These are phyloP conservation scores for Blastomyces silverae DNA, from an alignment of 2,329 filamentous ascomycete species.

Conservation along the genomic window DNA sequence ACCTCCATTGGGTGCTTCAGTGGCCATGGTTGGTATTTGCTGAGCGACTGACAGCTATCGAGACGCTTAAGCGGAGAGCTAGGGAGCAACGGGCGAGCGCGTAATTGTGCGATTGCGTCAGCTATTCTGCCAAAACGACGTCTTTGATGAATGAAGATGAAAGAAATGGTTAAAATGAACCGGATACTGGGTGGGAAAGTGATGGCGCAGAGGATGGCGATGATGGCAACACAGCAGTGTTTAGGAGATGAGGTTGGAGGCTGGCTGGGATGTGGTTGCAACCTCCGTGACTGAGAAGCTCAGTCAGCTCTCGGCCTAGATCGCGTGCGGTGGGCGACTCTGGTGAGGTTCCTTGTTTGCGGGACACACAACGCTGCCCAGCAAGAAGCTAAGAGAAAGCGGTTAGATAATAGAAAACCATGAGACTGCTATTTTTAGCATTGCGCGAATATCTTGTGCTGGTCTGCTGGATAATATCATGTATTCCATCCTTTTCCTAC, in stretches of 20 bases:
- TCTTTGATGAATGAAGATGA: constrained; percentile 3
- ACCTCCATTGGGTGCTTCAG: constrained; percentile 10
- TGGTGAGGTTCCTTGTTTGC: background rate
- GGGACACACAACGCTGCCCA: background rate
- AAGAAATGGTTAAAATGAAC: background rate
- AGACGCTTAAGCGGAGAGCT: background rate
- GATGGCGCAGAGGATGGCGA: constrained; percentile 1
- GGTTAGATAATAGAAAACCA: background rate
- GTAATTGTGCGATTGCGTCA: background rate
- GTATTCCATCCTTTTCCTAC: too few species aligned
- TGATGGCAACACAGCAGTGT: constrained; percentile 1
- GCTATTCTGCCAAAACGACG: background rate
- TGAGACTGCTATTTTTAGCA: too few species aligned
- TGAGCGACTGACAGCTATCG: background rate
- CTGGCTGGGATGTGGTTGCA: constrained; percentile 3
- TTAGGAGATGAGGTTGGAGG: constrained; percentile 1
- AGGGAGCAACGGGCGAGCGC: background rate
- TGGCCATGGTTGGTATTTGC: constrained; percentile 5
- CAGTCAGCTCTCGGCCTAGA: constrained; percentile 3
- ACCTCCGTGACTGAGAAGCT: background rate
- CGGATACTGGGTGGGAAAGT: background rate
- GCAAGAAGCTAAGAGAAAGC: background rate
- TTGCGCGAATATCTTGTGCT: too few species aligned
- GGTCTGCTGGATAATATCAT: too few species aligned
- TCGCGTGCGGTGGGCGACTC: background rate